Evolutionary conservation across 495 filamentous ascomycete genomes (phyloP), one percentile per base, ranked within the genome.

Genomic region (Xylaria nigripes): DNA sequence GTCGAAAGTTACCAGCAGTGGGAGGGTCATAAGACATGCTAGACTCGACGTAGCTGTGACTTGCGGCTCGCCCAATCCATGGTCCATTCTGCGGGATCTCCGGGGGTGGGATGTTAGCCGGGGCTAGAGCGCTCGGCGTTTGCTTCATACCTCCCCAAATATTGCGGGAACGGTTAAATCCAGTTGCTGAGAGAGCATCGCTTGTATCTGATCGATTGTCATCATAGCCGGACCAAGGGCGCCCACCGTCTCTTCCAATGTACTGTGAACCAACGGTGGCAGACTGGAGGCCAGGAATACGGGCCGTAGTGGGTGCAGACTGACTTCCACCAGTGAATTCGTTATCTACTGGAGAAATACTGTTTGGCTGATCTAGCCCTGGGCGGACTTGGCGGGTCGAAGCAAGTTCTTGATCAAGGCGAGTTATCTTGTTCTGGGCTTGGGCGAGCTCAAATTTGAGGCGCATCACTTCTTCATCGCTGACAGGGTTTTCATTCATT

Each of bases 321-420:
- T 58, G 61, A 18, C 47, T 44, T 22, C 45, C 55, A 2, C 61
- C 21, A 7, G 62, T 32, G 48, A 68, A 69, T 10, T 69, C 70
- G 27, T 45, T 42, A 32, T 72, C 69, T 1, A 60, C 27, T 10
- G 61, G 61, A 54, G 81, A 76, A 10, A 54, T 54, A 23, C 56
- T 49, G 29, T 32, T 44, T 13, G 51, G 22, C 23, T 48, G 25
- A 42, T 70, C 53, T 40, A 57, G 36, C 64, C 61, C 42, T 60
- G 61, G 44, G 82, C 83, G 62, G 82, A 23, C 24, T 6, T 60
- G 81, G 41, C 89, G 87, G 9, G 76, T 86, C 54, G 92, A 86
- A 23, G 85, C 77, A 50, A 96, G 78, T 68, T 96, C 89, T 53
- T 90, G 81, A 56, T 89, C 88, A 68, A 95, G 86, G 16, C 82